phyloP scores from a whole-genome alignment of 306 rosid species.

The Ammopiptanthus mongolicus region DNA sequence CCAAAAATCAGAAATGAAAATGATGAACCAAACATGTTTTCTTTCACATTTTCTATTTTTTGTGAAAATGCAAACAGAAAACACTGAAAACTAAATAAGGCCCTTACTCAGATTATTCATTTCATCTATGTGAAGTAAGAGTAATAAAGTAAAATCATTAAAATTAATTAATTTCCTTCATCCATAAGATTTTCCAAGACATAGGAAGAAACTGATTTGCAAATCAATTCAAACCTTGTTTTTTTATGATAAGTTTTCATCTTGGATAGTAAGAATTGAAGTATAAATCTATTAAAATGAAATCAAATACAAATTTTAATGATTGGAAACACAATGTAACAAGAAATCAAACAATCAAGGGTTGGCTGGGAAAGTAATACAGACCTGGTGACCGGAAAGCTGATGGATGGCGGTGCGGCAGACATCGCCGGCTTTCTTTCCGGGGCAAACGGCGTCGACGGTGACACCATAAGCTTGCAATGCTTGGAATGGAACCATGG shows the following conservation, averaged over 20 bases:
- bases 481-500: constrained; percentile 86
- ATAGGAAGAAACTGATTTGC: neutral
- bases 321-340: neutral
- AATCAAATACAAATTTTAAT: neutral
- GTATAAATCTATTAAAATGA: neutral
- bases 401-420: constrained; percentile 70
- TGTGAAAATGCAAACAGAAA: no score
- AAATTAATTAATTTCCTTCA: neutral
- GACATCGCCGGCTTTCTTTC: constrained; percentile 66
- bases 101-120: no score
- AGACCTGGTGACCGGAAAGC: constrained; percentile 53
- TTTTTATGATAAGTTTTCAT: no score
- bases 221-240: neutral
- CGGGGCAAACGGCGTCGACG: constrained; percentile 84
- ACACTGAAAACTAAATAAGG: no score
- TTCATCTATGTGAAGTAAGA: neutral
- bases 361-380: neutral
- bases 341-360: neutral
- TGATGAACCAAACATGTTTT: no score
- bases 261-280: neutral
- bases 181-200: neutral
- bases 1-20: no score
- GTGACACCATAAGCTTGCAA: constrained; percentile 66
- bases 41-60: no score
- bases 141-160: neutral